Base-by-base conservation (phyloP, 345 rosid species). In the Hibiscus trionum region DNA sequence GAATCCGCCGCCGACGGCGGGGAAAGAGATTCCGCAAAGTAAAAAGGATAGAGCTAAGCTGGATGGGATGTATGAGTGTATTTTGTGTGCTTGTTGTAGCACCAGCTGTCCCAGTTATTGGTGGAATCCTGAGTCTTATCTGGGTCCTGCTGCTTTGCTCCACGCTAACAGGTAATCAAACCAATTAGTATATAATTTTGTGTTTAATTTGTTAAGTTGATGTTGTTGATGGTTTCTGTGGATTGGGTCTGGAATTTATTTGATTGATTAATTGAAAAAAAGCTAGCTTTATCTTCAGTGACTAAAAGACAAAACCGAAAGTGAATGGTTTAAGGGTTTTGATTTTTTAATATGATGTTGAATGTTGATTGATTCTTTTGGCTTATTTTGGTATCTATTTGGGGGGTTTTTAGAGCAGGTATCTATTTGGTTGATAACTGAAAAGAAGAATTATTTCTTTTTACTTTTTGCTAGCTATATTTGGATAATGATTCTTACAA, bases 31-130 rank as follows among this genome's bases (percentile, higher is more conserved):
- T 57, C 79, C 55, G 24, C 97, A 91, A 90, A 90, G 91, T 77
- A 94, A 94, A 91, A 88, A 88, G 66, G 91, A 94, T 63, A 86
- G 97, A 78, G 85, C 91, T 27, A 91, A 90, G 88, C 87, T 94
- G 55, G 98, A 94, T 68, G 98, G 96, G 77, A 94, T 90, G 98
- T 94, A 94, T 33, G 98, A 94, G 79, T 91, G 98, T 60, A 94
- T 94, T 29, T 81, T 91, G 44, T 94, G 98, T 64, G 95, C 98
- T 42, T 94, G 98, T 72, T 94, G 98, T 69, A 90, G 93, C 75
- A 90, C 97, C 0, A 88, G 97, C 4, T 94, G 96, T 78, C 98
- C 98, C 33, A 94, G 98, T 61, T 94, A 94, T 66, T 94, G 98
- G 98, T 94, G 98, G 98, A 94, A 91, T 50, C 97, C 98, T 16